These are phyloP conservation scores for Barnettozyma pratensis DNA, from an alignment of 805 yeast genomes.

Conservation along the genomic window DNA sequence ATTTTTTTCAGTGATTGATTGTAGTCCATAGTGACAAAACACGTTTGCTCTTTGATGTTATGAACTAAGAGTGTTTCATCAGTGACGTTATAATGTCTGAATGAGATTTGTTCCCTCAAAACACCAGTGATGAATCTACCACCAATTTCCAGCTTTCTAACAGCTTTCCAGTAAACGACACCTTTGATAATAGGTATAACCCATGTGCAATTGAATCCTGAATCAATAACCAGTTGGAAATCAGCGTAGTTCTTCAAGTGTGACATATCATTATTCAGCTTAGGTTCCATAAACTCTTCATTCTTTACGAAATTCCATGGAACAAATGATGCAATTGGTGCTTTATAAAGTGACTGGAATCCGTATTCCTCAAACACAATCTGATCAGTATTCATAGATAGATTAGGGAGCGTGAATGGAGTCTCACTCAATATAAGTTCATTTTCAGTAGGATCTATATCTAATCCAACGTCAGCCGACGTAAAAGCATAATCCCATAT, in stretches of 20 bases:
- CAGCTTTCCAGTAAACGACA: conserved; percentile 68
- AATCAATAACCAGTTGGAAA: conserved; percentile 76
- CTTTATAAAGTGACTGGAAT: conserved; percentile 62
- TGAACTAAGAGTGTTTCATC: conserved; percentile 86
- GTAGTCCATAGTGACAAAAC: conserved; percentile 64
- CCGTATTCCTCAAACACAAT: conserved; percentile 93
- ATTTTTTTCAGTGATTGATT: conserved; percentile 38
- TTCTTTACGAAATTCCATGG: conserved; percentile 49
- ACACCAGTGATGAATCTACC: conserved; percentile 83
- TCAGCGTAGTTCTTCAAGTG: conserved; percentile 36
- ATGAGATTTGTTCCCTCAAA: conserved; percentile 78
- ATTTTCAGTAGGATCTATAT: conserved; percentile 42
- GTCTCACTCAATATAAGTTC: conserved; percentile 73
- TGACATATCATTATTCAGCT: conserved; percentile 15
- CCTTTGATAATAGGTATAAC: conserved; percentile 81
- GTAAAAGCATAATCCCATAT: conserved; percentile 74
- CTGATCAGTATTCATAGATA: conserved; percentile 84
- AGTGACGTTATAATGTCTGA: conserved; percentile 86
- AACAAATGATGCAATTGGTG: conserved; percentile 53
- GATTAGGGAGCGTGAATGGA: conserved; percentile 74
- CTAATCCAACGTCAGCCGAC: conserved; percentile 33
- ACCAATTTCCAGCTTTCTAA: conserved; percentile 76
- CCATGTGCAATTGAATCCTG: conserved; percentile 87
- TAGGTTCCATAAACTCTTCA: conserved; percentile 25
- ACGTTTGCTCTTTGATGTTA: conserved; percentile 74